Base-by-base conservation (phyloP, 768 basidiomycete species). In the Gloeopeniophorella convolvens region DNA sequence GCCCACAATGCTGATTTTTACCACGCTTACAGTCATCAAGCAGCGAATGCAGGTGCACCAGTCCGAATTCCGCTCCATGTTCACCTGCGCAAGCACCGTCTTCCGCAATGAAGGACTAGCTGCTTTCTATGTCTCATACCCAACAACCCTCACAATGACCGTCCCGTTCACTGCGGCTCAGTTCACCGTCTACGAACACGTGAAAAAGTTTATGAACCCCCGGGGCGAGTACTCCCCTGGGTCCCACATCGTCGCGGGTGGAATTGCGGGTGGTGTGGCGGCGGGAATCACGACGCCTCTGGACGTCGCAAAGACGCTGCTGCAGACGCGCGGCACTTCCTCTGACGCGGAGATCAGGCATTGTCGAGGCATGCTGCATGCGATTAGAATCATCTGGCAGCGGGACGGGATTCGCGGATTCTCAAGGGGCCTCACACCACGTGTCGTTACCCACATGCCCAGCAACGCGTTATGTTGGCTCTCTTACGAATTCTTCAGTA, bases 91-190 rank as follows among this genome's bases (percentile, higher is more conserved):
- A 49, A 77, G 77, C 20, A 82, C 83, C 11, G 87, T 99, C 44
- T 92, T 91, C 69, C 77, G 69, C 36, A 81, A 71, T 30, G 96
- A 99, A 69, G 96, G 96, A 32, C 65, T 96, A 39, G 60, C 70
- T 31, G 96, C 96, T 8, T 98, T 99, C 75, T 99, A 97, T 68
- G 82, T 99, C 51, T 99, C 96, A 4, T 99, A 99, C 68, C 96
- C 96, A 18, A 99, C 96, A 13, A 99, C 96, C 4, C 75, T 99
- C 60, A 89, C 81, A 57, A 98, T 99, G 76, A 85, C 90, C 37
- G 88, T 99, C 51, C 96, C 96, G 2, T 97, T 97, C 74, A 97
- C 94, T 59, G 96, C 96, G 47, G 94, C 93, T 41, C 96, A 99
- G 66, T 97, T 90, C 70, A 89, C 91, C 7, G 89, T 91, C 7